Conservation (phyloP, 1,284 basidiomycete genomes). For the Puccinia horiana region DNA sequence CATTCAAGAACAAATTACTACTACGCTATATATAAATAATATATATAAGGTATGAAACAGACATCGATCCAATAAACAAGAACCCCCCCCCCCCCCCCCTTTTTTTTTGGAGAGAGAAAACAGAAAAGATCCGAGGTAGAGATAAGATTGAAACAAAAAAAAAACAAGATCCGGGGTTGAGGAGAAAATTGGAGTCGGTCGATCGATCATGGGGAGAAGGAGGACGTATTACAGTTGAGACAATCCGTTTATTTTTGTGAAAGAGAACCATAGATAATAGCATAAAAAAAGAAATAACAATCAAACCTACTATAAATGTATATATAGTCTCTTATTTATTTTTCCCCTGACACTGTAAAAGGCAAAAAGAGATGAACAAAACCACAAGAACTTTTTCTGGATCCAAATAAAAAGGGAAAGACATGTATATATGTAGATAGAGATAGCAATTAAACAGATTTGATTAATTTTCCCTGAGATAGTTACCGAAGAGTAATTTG, state of each 20-base stretch:
- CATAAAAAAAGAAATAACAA: background rate
- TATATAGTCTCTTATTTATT: background rate
- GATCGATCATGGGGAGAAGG: background rate
- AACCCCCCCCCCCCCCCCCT: too few species aligned
- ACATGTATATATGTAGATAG: background rate
- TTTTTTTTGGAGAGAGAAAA: too few species aligned
- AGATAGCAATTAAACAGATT: background rate
- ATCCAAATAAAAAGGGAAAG: background rate
- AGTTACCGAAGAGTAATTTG: conserved; percentile 17
- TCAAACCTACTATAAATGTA: background rate
- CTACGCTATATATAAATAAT: too few species aligned
- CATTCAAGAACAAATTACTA: too few species aligned
- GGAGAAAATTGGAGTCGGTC: background rate
- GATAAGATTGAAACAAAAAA: background rate
- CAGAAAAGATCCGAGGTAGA: background rate
- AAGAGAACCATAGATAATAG: background rate
- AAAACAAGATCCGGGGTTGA: background rate
- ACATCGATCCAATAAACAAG: too few species aligned
- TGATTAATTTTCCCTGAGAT: conserved; percentile 11
- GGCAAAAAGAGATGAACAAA: background rate
- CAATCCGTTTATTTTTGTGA: background rate
- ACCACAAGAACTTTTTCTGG: background rate
- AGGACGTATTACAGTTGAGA: background rate
- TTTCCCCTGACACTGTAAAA: too few species aligned
- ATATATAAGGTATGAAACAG: too few species aligned